phyloP scores from a whole-genome alignment of 2,329 filamentous ascomycete species.

The Aureobasidium zeae region DNA sequence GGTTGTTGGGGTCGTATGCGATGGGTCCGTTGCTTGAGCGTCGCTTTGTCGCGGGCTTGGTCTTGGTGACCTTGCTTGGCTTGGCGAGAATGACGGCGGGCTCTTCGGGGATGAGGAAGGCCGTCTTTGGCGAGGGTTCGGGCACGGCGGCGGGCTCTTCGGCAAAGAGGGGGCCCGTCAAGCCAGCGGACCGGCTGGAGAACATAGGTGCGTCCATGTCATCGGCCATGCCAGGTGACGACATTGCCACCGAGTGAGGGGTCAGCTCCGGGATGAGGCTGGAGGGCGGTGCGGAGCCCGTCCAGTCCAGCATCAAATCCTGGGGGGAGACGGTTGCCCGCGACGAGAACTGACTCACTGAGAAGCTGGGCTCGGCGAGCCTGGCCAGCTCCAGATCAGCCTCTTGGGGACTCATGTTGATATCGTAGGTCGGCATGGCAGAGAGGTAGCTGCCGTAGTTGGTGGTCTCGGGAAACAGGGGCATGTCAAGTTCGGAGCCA shows the following conservation, averaged over 20 bases:
- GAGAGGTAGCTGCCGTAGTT: conserved; percentile 22
- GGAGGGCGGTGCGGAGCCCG: conserved; percentile 71
- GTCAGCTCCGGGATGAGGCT: conserved; percentile 74
- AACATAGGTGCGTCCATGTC: background rate
- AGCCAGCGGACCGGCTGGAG: background rate
- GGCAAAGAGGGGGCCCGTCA: background rate
- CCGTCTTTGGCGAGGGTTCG: conserved; percentile 27
- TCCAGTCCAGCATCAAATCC: conserved; percentile 63
- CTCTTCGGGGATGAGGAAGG: too few relatives aligned
- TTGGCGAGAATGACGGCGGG: too few relatives aligned
- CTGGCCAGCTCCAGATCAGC: too few relatives aligned
- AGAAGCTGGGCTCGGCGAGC: too few relatives aligned
- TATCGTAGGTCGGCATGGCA: conserved; percentile 8
- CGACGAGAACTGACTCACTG: background rate
- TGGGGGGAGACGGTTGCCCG: conserved; percentile 66
- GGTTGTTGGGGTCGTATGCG: conserved; percentile 65
- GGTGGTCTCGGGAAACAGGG: conserved; percentile 19
- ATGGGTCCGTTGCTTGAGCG: conserved; percentile 63
- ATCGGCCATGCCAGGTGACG: background rate
- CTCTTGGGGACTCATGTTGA: too few relatives aligned
- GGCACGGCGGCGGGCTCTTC: background rate
- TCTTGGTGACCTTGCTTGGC: too few relatives aligned
- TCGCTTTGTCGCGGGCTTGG: too few relatives aligned
- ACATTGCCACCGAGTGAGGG: conserved; percentile 56
- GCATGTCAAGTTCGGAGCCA: too few relatives aligned